Evolutionary conservation across 257 asterid genomes (phyloP).

Genomic region (Ophiorrhiza pumila): DNA sequence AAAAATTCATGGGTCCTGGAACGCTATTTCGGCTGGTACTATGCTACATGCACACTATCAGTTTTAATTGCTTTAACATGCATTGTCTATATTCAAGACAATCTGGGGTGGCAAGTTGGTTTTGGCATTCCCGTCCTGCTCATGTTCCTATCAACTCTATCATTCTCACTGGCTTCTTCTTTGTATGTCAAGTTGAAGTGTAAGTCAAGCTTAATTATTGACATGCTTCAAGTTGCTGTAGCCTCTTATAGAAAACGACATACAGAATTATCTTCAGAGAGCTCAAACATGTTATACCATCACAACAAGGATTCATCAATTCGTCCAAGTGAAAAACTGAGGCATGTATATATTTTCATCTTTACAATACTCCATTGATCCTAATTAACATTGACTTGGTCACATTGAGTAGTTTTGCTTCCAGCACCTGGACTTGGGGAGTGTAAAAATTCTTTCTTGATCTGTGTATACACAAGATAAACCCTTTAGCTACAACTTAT

Average conservation of each 20-base stretch:
- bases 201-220: conserved; percentile 39
- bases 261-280: conserved; percentile 18
- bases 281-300: conserved; percentile 26
- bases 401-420: background rate
- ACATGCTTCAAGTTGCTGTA: conserved; percentile 47
- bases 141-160: conserved; percentile 32
- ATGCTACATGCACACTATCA: conserved; percentile 40
- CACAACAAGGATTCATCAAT: conserved; percentile 34
- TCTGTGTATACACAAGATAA: background rate
- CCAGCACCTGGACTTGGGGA: background rate
- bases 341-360: conserved; percentile 30
- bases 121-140: conserved; percentile 54
- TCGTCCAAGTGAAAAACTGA: conserved; percentile 50
- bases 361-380: background rate
- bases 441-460: background rate
- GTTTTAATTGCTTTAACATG: conserved; percentile 45
- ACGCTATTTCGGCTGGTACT: conserved; percentile 66
- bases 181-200: conserved; percentile 48
- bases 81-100: conserved; percentile 71
- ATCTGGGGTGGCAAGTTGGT: conserved; percentile 69
- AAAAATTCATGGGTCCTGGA: conserved; percentile 21
- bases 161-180: conserved; percentile 50
- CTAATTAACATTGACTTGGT: background rate
- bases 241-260: conserved; percentile 56
- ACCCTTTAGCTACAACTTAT: background rate